phyloP scores from a whole-genome alignment of 176 grass and related monocot genomes.

The Oryza glaberrima region DNA sequence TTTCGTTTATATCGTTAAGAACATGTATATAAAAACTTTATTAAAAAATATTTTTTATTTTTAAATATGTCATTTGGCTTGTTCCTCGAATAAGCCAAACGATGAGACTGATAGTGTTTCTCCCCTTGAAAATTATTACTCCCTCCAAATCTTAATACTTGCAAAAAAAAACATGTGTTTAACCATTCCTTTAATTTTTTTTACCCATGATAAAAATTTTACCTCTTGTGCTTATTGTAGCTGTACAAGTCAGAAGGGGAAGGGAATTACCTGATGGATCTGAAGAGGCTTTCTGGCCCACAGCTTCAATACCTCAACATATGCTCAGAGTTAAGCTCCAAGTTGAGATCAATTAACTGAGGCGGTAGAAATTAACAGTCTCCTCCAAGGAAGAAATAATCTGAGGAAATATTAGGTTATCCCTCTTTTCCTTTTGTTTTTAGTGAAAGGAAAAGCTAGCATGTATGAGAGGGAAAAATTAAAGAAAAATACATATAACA shows the following conservation, averaged over 20 bases:
- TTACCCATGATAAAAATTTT: not conserved
- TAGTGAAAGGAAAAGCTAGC: not conserved
- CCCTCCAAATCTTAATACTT: too few species aligned
- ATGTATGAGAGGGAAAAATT: not conserved
- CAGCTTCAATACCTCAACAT: conserved; percentile 56
- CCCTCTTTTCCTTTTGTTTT: not conserved
- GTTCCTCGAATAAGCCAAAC: too few species aligned
- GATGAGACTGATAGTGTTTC: too few species aligned
- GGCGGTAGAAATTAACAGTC: not conserved
- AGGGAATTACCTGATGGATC: conserved; percentile 45
- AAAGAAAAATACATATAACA: not conserved
- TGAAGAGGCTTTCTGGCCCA: conserved; percentile 54
- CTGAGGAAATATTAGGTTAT: not conserved
- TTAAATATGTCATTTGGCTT: too few species aligned
- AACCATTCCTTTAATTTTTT: too few species aligned
- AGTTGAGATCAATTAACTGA: conserved; percentile 25
- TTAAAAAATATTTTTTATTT: too few species aligned
- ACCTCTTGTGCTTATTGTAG: not conserved
- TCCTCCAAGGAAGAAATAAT: not conserved
- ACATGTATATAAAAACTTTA: too few species aligned
- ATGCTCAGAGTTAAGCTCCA: conserved; percentile 50
- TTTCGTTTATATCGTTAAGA: too few species aligned
- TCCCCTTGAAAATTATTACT: too few species aligned
- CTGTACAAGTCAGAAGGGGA: conserved; percentile 50
- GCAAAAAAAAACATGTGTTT: too few species aligned